These are phyloP conservation scores for Aspergillus intermedius DNA, from an alignment of 2,329 filamentous ascomycete genomes.

Conservation along the genomic window DNA sequence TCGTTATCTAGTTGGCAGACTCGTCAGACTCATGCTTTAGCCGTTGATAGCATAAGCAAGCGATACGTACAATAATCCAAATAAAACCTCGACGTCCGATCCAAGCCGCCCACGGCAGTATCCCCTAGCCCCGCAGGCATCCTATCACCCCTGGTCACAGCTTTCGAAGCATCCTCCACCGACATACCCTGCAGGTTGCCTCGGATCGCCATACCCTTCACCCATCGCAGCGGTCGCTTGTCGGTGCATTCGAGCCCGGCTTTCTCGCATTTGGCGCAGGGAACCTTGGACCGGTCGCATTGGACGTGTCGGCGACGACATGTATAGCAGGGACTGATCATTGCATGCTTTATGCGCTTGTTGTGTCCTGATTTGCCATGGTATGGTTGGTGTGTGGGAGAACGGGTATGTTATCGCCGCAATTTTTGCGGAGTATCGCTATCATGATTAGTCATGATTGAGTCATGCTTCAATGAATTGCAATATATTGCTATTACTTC, in stretches of 20 bases:
- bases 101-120: slow-evolving; percentile 8
- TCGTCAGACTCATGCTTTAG: too few relatives aligned
- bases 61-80: slow-evolving; percentile 27
- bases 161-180: slow-evolving; percentile 7
- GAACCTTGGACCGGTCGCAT: slow-evolving; percentile 24
- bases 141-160: not conserved
- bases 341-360: not conserved
- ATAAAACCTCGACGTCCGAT: slow-evolving; percentile 22
- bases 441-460: too few relatives aligned
- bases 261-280: slow-evolving; percentile 29
- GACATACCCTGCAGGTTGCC: slow-evolving; percentile 24
- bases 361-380: not conserved
- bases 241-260: slow-evolving; percentile 28
- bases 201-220: slow-evolving; percentile 30
- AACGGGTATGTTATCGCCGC: not conserved
- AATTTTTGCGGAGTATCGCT: too few relatives aligned
- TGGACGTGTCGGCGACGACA: slow-evolving; percentile 31
- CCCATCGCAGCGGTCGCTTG: slow-evolving; percentile 29
- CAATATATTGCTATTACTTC: too few relatives aligned
- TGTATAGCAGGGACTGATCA: slow-evolving; percentile 25
- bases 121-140: slow-evolving; percentile 13
- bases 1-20: slow-evolving; percentile 19
- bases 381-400: not conserved
- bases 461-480: too few relatives aligned
- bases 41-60: too few relatives aligned